Evolutionary conservation across 371 early-diverging fungal species (phyloP).

Genomic region (Scutellospora calospora): DNA sequence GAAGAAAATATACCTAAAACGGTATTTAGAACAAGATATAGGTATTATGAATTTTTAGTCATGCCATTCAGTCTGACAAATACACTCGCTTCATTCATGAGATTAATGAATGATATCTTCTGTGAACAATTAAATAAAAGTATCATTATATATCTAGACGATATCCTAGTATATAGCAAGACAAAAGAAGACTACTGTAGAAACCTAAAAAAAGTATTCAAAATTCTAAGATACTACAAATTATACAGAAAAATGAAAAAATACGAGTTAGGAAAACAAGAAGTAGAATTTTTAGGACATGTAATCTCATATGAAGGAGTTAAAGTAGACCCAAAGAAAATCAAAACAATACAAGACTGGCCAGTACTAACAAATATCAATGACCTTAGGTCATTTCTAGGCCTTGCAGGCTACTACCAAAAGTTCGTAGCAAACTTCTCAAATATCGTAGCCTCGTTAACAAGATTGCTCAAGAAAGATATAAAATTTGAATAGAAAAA

Average conservation of each 20-base stretch:
- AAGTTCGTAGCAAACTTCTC: slow-evolving; percentile 59
- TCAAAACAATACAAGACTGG: slow-evolving; percentile 54
- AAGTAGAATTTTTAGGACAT: slow-evolving; percentile 60
- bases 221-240: slow-evolving; percentile 47
- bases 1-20: slow-evolving; percentile 48
- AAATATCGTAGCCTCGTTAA: slow-evolving; percentile 52
- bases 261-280: slow-evolving; percentile 54
- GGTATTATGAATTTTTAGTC: slow-evolving; percentile 56
- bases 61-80: slow-evolving; percentile 63
- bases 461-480: slow-evolving; percentile 48
- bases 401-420: slow-evolving; percentile 61
- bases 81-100: slow-evolving; percentile 58
- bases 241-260: slow-evolving; percentile 59
- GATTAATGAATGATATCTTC: slow-evolving; percentile 55
- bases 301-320: slow-evolving; percentile 48
- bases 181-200: slow-evolving; percentile 55
- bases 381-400: slow-evolving; percentile 60
- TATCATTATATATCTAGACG: slow-evolving; percentile 63
- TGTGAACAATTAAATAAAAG: slow-evolving; percentile 48
- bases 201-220: slow-evolving; percentile 51
- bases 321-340: slow-evolving; percentile 49
- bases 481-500: slow-evolving; percentile 53
- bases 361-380: slow-evolving; percentile 48
- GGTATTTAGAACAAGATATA: slow-evolving; percentile 52
- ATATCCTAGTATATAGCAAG: slow-evolving; percentile 64